Base-by-base conservation (phyloP, 768 basidiomycete species). In the Candolleomyces aberdarensis region DNA sequence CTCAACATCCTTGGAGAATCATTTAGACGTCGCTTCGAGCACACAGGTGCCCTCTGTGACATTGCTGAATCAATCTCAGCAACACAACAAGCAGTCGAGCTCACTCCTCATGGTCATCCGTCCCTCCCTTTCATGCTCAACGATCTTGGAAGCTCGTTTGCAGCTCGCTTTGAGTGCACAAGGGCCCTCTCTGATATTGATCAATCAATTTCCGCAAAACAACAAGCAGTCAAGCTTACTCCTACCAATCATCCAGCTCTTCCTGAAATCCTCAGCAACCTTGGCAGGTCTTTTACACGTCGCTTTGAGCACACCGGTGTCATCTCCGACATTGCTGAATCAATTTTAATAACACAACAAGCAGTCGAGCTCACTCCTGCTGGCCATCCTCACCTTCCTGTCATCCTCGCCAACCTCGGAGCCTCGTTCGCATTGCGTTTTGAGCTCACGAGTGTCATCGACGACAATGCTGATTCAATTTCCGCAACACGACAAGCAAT, bases 341-440 rank as follows among this genome's bases (percentile, higher is more conserved):
- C 62, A 6, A 44, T 68, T 8, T 51, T 48, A 4, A 32, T 40
- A 8, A 19, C 46, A 3, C 26, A 59, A 22, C 20, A 40, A n/a
- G 61, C 67, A 11, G 47, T 62, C 0, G 26, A 50, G 7, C 57
- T 63, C 17, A 63, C 26, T 19, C 17, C 41, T 5, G 41, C 41
- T 13, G 41, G 41, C 3, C 41, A 43, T n/a, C n/a, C 41, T 2
- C 2, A n/a, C 41, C 41, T 43, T 43, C n/a, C n/a, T 13, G n/a
- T 5, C 41, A 13, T 1, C 2, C n/a, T 43, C n/a, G 5, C 2
- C 41, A 43, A 5, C 5, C 41, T 43, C 5, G 41, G 41, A 43
- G 5, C 2, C 41, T 2, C 41, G 2, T n/a, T 43, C 1, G 2
- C 41, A 43, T 13, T 1, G 2, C 41, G 41, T 5, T 43, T 43